phyloP scores from a whole-genome alignment of 2,329 filamentous ascomycete species.

The Calycina herbarum region DNA sequence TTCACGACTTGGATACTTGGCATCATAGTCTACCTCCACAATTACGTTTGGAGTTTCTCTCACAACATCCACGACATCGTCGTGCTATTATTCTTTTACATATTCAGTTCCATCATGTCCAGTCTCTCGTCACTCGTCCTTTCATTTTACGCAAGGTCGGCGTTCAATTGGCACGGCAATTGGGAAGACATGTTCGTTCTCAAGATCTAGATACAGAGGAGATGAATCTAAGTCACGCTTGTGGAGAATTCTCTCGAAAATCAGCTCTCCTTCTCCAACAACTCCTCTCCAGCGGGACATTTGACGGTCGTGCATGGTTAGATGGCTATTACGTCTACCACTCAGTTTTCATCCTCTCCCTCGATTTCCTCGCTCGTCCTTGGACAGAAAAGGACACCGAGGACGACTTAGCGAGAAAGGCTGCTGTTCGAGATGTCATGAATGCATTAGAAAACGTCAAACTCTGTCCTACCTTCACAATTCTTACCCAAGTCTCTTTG shows the following conservation, averaged over 20 bases:
- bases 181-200: conserved; percentile 32
- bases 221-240: conserved; percentile 28
- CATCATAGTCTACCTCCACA: conserved; percentile 29
- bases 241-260: conserved; percentile 31
- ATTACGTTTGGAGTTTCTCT: conserved; percentile 28
- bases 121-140: conserved; percentile 33
- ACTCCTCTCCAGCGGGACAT: conserved; percentile 27
- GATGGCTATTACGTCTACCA: conserved; percentile 37
- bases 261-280: conserved; percentile 28
- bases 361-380: conserved; percentile 36
- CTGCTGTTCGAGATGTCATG: conserved; percentile 33
- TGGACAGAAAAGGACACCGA: conserved; percentile 31
- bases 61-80: conserved; percentile 25
- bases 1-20: conserved; percentile 33
- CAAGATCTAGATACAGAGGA: conserved; percentile 33
- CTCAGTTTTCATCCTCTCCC: conserved; percentile 32
- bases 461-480: conserved; percentile 33
- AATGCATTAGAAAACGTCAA: conserved; percentile 28
- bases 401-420: conserved; percentile 31
- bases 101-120: conserved; percentile 34
- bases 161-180: conserved; percentile 30
- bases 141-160: conserved; percentile 35
- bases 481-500: conserved; percentile 33
- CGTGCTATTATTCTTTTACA: conserved; percentile 34
- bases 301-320: conserved; percentile 35